These are phyloP conservation scores for Phytophthora aleatoria DNA, from an alignment of 352 stramenopile genomes.

Conservation along the genomic window DNA sequence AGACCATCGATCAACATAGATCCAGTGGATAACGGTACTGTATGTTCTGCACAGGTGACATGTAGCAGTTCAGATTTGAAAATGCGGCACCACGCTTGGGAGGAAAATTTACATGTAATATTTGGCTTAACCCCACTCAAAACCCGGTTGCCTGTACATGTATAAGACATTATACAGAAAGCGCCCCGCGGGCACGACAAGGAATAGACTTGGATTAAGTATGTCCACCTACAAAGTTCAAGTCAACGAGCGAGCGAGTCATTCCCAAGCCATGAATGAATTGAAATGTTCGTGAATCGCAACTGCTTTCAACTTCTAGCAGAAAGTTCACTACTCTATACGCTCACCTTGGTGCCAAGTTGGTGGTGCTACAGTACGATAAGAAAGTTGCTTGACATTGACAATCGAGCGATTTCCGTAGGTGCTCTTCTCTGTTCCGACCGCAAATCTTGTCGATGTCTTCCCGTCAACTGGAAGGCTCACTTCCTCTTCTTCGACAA, in stretches of 20 bases:
- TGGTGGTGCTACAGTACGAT: not conserved
- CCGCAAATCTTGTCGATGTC: constrained; percentile 1
- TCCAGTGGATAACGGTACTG: not conserved
- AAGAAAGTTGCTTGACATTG: not conserved
- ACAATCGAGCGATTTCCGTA: constrained; percentile 9
- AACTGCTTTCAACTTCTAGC: not conserved
- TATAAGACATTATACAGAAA: too few species aligned
- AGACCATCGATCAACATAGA: not conserved
- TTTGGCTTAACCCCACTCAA: too few species aligned
- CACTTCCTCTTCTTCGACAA: constrained; percentile 14
- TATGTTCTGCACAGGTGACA: not conserved
- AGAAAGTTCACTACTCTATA: not conserved
- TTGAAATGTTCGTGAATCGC: too few species aligned
- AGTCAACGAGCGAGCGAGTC: too few species aligned
- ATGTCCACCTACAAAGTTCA: too few species aligned
- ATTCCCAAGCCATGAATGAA: too few species aligned
- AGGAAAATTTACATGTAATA: too few species aligned
- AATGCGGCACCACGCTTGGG: not conserved
- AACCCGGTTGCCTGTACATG: too few species aligned
- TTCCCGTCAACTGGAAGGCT: not conserved
- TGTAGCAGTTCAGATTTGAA: not conserved
- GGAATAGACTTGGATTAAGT: too few species aligned
- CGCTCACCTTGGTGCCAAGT: constrained; percentile 3
- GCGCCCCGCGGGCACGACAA: too few species aligned
- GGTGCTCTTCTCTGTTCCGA: constrained; percentile 8